Evolutionary conservation across 176 grass and related monocot species (phyloP).

Genomic region (Tillandsia leiboldiana): DNA sequence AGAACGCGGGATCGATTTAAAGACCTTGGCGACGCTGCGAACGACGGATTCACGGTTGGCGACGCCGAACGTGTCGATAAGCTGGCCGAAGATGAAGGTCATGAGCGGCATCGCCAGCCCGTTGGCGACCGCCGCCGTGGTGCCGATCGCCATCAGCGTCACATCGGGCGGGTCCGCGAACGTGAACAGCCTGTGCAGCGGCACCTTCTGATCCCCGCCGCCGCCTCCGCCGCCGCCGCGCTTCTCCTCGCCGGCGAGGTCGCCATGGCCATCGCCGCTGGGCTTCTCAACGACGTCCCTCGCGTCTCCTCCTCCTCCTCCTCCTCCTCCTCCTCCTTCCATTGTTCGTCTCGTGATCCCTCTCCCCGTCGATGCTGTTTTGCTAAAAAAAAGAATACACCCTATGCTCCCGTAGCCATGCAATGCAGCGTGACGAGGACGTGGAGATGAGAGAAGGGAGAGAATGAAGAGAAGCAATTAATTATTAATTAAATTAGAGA

Average conservation of each 20-base stretch:
- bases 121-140: conserved; percentile 14
- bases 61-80: conserved; percentile 33
- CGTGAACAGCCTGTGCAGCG: conserved; percentile 27
- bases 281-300: not conserved
- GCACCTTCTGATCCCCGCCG: conserved; percentile 6
- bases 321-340: not conserved
- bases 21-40: conserved; percentile 35
- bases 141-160: conserved; percentile 23
- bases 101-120: conserved; percentile 37
- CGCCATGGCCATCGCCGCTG: not conserved
- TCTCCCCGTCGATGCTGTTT: not conserved
- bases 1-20: not conserved
- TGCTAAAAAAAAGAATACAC: not conserved
- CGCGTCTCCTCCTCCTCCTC: not conserved
- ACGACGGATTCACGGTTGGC: conserved; percentile 11
- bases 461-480: too few relatives aligned
- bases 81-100: conserved; percentile 34
- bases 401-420: not conserved
- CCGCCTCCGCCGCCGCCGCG: not conserved
- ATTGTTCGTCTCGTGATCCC: not conserved
- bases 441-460: too few relatives aligned
- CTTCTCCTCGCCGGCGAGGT: not conserved
- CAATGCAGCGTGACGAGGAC: not conserved
- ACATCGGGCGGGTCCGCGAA: conserved; percentile 26
- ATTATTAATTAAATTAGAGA: too few relatives aligned